phyloP scores from a whole-genome alignment of 352 stramenopile species.

The Phytophthora idaei region DNA sequence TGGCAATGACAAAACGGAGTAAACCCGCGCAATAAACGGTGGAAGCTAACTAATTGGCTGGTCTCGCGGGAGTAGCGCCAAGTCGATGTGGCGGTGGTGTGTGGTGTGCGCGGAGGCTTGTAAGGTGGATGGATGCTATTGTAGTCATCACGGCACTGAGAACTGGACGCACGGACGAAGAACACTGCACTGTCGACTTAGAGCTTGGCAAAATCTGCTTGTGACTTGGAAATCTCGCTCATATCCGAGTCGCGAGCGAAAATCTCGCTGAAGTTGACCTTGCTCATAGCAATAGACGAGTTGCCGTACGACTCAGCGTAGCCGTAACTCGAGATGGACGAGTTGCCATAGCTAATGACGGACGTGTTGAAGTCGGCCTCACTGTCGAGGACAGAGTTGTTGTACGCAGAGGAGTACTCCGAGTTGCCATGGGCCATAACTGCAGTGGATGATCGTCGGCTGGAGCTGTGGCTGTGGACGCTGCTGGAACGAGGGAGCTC shows the following conservation, averaged over 20 bases:
- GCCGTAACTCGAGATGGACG: conserved; percentile 38
- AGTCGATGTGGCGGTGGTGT: conserved; percentile 6
- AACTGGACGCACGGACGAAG: conserved; percentile 21
- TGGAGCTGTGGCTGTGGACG: conserved; percentile 21
- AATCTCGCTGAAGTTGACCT: conserved; percentile 78
- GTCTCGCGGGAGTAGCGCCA: conserved; percentile 29
- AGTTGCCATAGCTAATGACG: conserved; percentile 36
- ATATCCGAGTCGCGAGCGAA: conserved; percentile 47
- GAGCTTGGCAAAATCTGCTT: conserved; percentile 60
- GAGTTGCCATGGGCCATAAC: conserved; percentile 37
- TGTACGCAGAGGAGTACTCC: conserved; percentile 41
- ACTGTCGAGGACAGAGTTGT: conserved; percentile 26
- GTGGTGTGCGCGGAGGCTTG: conserved; percentile 11
- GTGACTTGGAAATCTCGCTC: conserved; percentile 41
- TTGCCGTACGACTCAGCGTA: conserved; percentile 56
- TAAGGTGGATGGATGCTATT: conserved; percentile 3
- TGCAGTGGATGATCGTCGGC: conserved; percentile 53
- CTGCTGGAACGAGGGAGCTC: conserved; percentile 22
- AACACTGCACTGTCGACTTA: conserved; percentile 34
- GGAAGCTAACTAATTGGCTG: conserved; percentile 21
- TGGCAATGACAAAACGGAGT: conserved; percentile 22
- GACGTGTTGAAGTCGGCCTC: conserved; percentile 31
- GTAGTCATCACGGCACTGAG: conserved; percentile 20
- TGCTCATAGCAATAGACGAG: conserved; percentile 59
- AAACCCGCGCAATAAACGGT: conserved; percentile 29